phyloP scores from a whole-genome alignment of 2,329 filamentous ascomycete species.

The Alternaria gansuensis region DNA sequence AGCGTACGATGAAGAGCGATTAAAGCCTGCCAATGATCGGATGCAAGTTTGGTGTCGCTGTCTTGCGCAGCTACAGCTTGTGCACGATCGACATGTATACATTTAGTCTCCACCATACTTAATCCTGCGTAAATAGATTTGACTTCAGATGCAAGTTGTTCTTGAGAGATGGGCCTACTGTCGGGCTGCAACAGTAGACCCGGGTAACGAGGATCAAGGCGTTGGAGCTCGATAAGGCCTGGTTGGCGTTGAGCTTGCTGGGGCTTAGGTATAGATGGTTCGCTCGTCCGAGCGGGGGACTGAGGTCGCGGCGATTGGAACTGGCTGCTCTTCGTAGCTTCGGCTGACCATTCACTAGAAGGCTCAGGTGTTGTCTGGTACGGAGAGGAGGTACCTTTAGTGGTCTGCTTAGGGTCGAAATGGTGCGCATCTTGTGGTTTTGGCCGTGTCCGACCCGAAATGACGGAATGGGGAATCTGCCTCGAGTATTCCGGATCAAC shows the following conservation, averaged over 20 bases:
- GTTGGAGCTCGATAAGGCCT: slow-evolving; percentile 48
- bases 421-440: slow-evolving; percentile 34
- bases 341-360: slow-evolving; percentile 37
- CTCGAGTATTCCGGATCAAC: slow-evolving; percentile 41
- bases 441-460: slow-evolving; percentile 26
- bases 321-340: slow-evolving; percentile 31
- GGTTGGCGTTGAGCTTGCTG: slow-evolving; percentile 33
- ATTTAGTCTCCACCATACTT: slow-evolving; percentile 86
- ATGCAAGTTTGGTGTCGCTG: slow-evolving; percentile 57
- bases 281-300: slow-evolving; percentile 22
- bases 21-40: slow-evolving; percentile 83
- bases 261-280: slow-evolving; percentile 26
- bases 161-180: slow-evolving; percentile 75
- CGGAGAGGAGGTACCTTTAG: slow-evolving; percentile 26
- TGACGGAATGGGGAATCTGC: slow-evolving; percentile 29
- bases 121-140: slow-evolving; percentile 84
- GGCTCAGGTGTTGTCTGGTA: slow-evolving; percentile 37
- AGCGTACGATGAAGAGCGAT: slow-evolving; percentile 83
- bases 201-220: slow-evolving; percentile 47
- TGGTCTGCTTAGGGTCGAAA: slow-evolving; percentile 32
- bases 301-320: slow-evolving; percentile 27
- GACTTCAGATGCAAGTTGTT: slow-evolving; percentile 81
- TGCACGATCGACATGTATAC: slow-evolving; percentile 80
- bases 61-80: slow-evolving; percentile 64
- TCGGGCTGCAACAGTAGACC: slow-evolving; percentile 65